These are phyloP conservation scores for Kwoniella sp. DNA, from an alignment of 768 basidiomycete genomes.

Conservation along the genomic window DNA sequence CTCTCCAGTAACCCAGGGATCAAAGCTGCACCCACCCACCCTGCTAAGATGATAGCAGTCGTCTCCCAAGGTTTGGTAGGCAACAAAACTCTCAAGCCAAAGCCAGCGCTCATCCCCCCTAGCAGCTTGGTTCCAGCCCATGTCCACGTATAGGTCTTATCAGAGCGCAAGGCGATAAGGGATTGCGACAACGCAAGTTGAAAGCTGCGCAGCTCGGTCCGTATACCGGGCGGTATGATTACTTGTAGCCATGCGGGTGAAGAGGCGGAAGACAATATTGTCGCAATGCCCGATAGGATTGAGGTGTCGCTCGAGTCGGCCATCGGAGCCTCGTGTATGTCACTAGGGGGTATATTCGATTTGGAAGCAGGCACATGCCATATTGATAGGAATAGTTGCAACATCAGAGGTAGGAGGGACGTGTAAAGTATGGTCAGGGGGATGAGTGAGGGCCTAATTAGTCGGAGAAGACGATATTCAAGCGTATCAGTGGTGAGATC, in stretches of 20 bases:
- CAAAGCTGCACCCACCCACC: slow-evolving; percentile 40
- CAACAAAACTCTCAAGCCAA: slow-evolving; percentile 50
- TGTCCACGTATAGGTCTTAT: slow-evolving; percentile 18
- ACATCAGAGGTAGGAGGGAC: slow-evolving; percentile 49
- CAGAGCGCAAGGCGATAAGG: slow-evolving; percentile 16
- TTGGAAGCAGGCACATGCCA: slow-evolving; percentile 49
- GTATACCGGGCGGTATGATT: no score
- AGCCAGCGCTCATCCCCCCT: slow-evolving; percentile 54
- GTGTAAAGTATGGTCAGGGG: slow-evolving; percentile 51
- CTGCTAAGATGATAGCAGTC: slow-evolving; percentile 45
- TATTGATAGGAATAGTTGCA: slow-evolving; percentile 51
- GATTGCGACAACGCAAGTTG: neutral
- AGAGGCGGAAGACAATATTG: neutral
- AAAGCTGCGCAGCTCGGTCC: neutral
- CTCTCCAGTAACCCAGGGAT: neutral
- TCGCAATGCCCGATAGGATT: slow-evolving; percentile 3
- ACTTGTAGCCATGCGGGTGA: neutral
- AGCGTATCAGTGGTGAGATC: neutral
- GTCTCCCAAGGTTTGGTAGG: slow-evolving; percentile 53
- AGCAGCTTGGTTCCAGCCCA: slow-evolving; percentile 51
- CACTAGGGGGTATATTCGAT: neutral
- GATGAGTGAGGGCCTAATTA: slow-evolving; percentile 45
- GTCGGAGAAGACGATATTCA: neutral
- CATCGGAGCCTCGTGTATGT: slow-evolving; percentile 8
- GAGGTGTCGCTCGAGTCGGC: neutral